phyloP scores from a whole-genome alignment of 352 stramenopile genomes.

The Globisporangium nagaii region DNA sequence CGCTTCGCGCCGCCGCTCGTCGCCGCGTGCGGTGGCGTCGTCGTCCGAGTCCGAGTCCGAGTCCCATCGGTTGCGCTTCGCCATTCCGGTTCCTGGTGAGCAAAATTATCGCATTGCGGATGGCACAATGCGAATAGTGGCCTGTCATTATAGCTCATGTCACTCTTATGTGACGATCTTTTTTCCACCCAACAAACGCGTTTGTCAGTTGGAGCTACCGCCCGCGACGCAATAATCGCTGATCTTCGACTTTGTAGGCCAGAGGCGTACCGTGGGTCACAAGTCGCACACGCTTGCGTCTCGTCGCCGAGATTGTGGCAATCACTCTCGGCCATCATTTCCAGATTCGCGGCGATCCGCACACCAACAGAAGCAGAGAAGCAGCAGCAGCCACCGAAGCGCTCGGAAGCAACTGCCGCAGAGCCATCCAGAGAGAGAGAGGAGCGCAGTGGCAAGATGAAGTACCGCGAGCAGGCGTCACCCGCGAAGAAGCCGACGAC shows the following conservation, averaged over 20 bases:
- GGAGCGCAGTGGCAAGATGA: neutral
- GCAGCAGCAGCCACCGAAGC: neutral
- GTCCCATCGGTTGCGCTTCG: conserved; percentile 66
- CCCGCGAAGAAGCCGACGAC: neutral
- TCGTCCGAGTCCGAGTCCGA: conserved; percentile 31
- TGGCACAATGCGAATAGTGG: no score
- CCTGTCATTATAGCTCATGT: neutral
- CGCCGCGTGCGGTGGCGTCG: neutral
- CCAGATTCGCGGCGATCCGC: neutral
- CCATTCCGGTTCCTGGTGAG: neutral
- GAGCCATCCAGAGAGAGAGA: neutral
- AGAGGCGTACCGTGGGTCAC: neutral
- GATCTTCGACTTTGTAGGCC: neutral
- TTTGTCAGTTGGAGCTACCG: neutral
- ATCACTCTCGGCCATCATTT: conserved; percentile 8
- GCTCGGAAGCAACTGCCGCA: neutral
- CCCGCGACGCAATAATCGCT: neutral
- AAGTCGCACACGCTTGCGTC: neutral
- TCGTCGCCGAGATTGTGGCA: neutral
- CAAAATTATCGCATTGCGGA: no score
- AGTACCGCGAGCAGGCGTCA: neutral
- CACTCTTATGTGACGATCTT: neutral
- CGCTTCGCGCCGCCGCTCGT: conserved; percentile 5
- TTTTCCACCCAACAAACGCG: neutral
- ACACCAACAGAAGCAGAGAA: neutral